Evolutionary conservation across 352 stramenopile species (phyloP).

Genomic region (Phytophthora chlamydospora): DNA sequence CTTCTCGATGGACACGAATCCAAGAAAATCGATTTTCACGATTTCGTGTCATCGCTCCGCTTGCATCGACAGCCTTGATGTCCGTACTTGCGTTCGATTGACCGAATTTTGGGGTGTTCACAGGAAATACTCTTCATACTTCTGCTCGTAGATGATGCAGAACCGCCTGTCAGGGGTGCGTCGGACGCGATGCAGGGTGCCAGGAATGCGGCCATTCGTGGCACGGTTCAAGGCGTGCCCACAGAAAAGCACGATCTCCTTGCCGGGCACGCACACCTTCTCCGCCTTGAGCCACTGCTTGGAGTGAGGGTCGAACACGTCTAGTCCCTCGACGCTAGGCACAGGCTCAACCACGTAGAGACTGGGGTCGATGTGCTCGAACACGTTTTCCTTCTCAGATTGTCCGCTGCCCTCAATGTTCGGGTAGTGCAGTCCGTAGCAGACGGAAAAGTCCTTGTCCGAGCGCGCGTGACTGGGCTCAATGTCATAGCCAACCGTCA

Average conservation of each 20-base stretch:
- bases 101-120: slow-evolving; percentile 12
- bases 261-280: slow-evolving; percentile 52
- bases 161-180: slow-evolving; percentile 46
- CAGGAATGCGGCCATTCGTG: slow-evolving; percentile 54
- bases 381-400: slow-evolving; percentile 63
- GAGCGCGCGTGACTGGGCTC: slow-evolving; percentile 32
- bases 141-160: slow-evolving; percentile 75
- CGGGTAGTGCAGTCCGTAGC: slow-evolving; percentile 68
- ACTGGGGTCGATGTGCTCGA: slow-evolving; percentile 70
- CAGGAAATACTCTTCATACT: slow-evolving; percentile 63
- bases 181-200: slow-evolving; percentile 60
- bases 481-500: slow-evolving; percentile 55
- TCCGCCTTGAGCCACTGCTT: slow-evolving; percentile 62
- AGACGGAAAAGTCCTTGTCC: slow-evolving; percentile 63
- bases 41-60: too few relatives aligned
- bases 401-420: slow-evolving; percentile 58
- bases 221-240: slow-evolving; percentile 53
- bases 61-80: too few relatives aligned
- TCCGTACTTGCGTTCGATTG: neutral
- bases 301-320: slow-evolving; percentile 59
- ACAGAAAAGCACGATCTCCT: slow-evolving; percentile 69
- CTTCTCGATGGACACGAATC: too few relatives aligned
- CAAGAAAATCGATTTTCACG: too few relatives aligned
- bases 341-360: slow-evolving; percentile 67
- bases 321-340: slow-evolving; percentile 54